A percentile compares a stretch with the other conserved stretches of the same genome.
Conservation (phyloP, 129 eudicot genomes). For the Helianthus tuberosus region DNA sequence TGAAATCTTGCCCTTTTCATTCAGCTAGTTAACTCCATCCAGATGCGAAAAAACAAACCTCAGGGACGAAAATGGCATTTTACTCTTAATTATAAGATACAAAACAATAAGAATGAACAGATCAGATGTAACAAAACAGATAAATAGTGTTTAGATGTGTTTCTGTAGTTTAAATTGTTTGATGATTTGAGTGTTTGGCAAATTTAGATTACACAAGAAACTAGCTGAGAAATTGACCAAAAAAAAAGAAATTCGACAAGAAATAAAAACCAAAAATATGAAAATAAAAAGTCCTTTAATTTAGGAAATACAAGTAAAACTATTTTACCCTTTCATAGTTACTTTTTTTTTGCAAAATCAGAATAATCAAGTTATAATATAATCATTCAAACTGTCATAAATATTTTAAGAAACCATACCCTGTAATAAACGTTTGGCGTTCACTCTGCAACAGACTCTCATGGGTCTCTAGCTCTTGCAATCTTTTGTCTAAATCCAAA, state of each 20-base stretch:
- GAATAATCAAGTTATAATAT: neutral
- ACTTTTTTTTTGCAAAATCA: slow-evolving; percentile 7
- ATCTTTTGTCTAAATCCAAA: slow-evolving; percentile 73
- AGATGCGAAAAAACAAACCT: no score
- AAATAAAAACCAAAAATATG: no score
- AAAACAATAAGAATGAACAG: no score
- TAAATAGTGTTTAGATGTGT: neutral
- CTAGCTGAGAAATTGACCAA: neutral
- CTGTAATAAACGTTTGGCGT: slow-evolving; percentile 61
- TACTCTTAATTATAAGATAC: neutral
- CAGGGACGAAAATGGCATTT: no score
- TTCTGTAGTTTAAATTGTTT: neutral
- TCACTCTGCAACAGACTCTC: slow-evolving; percentile 65
- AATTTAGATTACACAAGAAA: no score
- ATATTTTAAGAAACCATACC: slow-evolving; percentile 47
- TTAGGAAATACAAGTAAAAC: neutral
- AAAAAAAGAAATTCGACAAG: no score
- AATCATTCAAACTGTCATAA: slow-evolving; percentile 10
- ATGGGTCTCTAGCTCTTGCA: slow-evolving; percentile 73
- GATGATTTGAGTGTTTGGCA: neutral
- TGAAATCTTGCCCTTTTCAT: no score
- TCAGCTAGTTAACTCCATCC: no score
- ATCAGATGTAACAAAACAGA: neutral
- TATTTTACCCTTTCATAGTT: neutral
- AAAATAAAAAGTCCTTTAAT: neutral